Conservation (phyloP, 148 eudicot species). For the Suaeda aralocaspica region DNA sequence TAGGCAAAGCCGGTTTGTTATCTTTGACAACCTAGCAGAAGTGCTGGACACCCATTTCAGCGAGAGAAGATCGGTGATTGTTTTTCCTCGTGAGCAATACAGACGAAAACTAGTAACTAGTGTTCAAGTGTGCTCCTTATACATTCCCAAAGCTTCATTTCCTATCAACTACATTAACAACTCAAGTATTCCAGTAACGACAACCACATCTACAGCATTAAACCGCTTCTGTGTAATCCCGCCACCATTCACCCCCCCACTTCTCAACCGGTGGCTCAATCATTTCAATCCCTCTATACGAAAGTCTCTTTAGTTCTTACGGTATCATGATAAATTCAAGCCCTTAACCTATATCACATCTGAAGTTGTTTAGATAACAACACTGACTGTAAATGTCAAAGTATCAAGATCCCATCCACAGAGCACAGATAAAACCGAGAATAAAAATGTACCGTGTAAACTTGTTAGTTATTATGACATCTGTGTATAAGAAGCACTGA, state of each 20-base stretch:
- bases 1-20: slow-evolving; percentile 61
- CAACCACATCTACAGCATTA: slow-evolving; percentile 62
- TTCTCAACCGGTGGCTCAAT: slow-evolving; percentile 50
- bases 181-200: slow-evolving; percentile 64
- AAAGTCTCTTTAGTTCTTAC: slow-evolving; percentile 62
- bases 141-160: slow-evolving; percentile 53
- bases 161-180: slow-evolving; percentile 67
- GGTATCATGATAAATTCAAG: slow-evolving; percentile 48
- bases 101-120: slow-evolving; percentile 59
- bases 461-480: slow-evolving; percentile 79
- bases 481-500: slow-evolving; percentile 47
- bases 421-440: not conserved
- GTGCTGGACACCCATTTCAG: slow-evolving; percentile 67
- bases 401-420: not conserved
- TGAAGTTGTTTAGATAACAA: slow-evolving; percentile 39
- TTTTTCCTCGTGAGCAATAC: slow-evolving; percentile 61
- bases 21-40: slow-evolving; percentile 59
- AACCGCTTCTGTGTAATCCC: slow-evolving; percentile 67
- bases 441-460: slow-evolving; percentile 21
- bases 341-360: slow-evolving; percentile 76
- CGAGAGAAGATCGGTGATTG: slow-evolving; percentile 68
- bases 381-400: not conserved
- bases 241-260: slow-evolving; percentile 58
- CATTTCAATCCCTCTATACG: slow-evolving; percentile 75
- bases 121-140: slow-evolving; percentile 52